These are phyloP conservation scores for Flaveria robusta DNA, from an alignment of 129 eudicot species.

Conservation along the genomic window DNA sequence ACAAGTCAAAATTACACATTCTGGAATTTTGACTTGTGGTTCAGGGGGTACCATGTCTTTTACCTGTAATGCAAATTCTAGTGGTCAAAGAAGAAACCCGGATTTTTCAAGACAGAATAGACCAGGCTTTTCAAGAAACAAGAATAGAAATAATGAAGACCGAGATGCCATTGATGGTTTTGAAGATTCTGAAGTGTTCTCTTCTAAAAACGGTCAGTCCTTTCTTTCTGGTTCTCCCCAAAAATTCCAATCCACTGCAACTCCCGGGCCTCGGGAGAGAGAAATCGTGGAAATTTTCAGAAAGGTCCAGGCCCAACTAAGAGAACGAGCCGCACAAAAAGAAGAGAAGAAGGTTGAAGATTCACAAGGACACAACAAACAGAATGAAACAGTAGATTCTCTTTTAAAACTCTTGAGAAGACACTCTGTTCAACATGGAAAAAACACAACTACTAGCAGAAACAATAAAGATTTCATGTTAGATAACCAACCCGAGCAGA, in stretches of 20 bases:
- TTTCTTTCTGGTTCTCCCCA: slow-evolving; percentile 44
- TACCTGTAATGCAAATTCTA: slow-evolving; percentile 68
- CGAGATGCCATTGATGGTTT: slow-evolving; percentile 55
- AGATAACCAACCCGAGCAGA: slow-evolving; percentile 44
- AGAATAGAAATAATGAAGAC: slow-evolving; percentile 57
- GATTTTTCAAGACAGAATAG: slow-evolving; percentile 75
- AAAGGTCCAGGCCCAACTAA: slow-evolving; percentile 80
- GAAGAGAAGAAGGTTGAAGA: slow-evolving; percentile 71
- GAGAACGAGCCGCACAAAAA: slow-evolving; percentile 67
- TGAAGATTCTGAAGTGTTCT: slow-evolving; percentile 63
- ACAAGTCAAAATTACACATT: slow-evolving; percentile 36
- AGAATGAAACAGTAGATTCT: slow-evolving; percentile 76
- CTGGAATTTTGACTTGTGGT: slow-evolving; percentile 29
- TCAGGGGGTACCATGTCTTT: slow-evolving; percentile 39
- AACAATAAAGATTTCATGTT: slow-evolving; percentile 45
- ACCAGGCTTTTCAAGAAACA: slow-evolving; percentile 44
- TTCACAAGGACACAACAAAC: slow-evolving; percentile 57
- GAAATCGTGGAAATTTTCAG: slow-evolving; percentile 82
- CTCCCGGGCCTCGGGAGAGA: slow-evolving; percentile 78
- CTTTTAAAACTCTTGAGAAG: slow-evolving; percentile 73
- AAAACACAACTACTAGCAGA: slow-evolving; percentile 39
- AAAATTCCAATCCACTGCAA: slow-evolving; percentile 53
- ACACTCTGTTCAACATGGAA: slow-evolving; percentile 74
- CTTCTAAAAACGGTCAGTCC: slow-evolving; percentile 67
- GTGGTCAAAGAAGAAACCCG: slow-evolving; percentile 70